Percentiles rank a stretch among this genome's conserved stretches.
Evolutionary conservation across 2,329 filamentous ascomycete species (phyloP).

Genomic region (Macroventuria anomochaeta): DNA sequence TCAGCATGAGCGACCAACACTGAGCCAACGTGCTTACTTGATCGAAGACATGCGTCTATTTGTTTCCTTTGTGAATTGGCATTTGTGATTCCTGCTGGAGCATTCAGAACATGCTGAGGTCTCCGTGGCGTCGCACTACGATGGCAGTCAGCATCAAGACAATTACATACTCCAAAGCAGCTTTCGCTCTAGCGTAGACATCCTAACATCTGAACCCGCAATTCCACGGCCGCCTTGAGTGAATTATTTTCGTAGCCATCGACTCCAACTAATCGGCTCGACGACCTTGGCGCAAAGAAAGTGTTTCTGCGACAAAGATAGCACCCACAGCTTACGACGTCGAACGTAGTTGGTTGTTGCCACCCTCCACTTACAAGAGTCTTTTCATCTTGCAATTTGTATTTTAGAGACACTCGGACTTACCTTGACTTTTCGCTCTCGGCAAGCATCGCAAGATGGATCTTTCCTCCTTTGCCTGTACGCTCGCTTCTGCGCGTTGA

Average conservation of each 20-base stretch:
- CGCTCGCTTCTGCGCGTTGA: constrained; percentile 84
- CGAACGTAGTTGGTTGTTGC: no score
- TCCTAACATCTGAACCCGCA: background rate
- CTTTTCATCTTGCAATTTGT: no score
- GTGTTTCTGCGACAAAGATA: background rate
- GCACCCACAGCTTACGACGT: no score
- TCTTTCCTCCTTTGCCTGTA: constrained; percentile 96
- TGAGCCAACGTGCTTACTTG: constrained; percentile 64
- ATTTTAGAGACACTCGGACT: no score
- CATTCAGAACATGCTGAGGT: constrained; percentile 97
- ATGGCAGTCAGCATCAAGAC: constrained; percentile 21
- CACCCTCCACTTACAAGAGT: no score
- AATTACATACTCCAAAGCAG: background rate
- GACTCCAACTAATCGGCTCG: no score
- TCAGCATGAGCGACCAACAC: background rate
- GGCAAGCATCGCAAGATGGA: constrained; percentile 95
- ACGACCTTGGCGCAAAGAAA: no score
- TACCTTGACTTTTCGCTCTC: constrained; percentile 77
- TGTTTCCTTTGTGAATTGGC: constrained; percentile 98
- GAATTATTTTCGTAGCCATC: background rate
- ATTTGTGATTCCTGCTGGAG: constrained; percentile 94
- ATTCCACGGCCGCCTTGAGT: background rate
- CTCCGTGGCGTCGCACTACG: constrained; percentile 89
- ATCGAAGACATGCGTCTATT: constrained; percentile 99
- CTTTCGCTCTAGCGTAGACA: background rate